phyloP scores from a whole-genome alignment of 2,329 filamentous ascomycete species.

The Aspergillus aculeatinus region DNA sequence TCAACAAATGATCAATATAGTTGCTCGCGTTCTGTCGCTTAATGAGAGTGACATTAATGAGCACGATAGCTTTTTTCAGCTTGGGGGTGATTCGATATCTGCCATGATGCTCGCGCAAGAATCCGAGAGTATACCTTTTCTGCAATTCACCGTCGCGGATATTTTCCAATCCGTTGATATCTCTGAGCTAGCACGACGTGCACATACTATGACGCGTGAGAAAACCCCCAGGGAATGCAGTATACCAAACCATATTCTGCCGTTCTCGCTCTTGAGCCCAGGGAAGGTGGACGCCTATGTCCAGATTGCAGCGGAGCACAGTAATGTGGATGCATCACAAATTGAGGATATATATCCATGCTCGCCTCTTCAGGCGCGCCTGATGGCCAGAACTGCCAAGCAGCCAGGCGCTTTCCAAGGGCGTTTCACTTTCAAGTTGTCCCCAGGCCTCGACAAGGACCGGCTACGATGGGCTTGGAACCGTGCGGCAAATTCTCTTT shows the following conservation, averaged over 20 bases:
- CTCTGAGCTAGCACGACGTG: background rate
- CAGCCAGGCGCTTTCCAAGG: no score
- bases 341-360: slow-evolving; percentile 27
- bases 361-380: slow-evolving; percentile 23
- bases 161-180: slow-evolving; percentile 1
- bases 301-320: background rate
- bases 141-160: slow-evolving; percentile 1
- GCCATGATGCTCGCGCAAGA: slow-evolving; percentile 17
- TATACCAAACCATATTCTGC: background rate
- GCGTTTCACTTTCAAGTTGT: no score
- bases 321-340: background rate
- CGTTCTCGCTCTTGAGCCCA: slow-evolving; percentile 2
- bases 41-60: slow-evolving; percentile 1
- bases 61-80: slow-evolving; percentile 25
- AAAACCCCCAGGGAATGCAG: no score
- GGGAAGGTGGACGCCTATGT: background rate
- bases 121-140: background rate
- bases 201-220: background rate
- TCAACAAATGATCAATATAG: background rate
- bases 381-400: no score
- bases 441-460: no score
- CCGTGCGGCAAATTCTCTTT: no score
- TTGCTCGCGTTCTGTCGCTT: background rate
- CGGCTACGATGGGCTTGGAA: no score
- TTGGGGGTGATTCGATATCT: slow-evolving; percentile 27